Conservation (phyloP, 495 filamentous ascomycete genomes). For the Aspergillus funiculosus region DNA sequence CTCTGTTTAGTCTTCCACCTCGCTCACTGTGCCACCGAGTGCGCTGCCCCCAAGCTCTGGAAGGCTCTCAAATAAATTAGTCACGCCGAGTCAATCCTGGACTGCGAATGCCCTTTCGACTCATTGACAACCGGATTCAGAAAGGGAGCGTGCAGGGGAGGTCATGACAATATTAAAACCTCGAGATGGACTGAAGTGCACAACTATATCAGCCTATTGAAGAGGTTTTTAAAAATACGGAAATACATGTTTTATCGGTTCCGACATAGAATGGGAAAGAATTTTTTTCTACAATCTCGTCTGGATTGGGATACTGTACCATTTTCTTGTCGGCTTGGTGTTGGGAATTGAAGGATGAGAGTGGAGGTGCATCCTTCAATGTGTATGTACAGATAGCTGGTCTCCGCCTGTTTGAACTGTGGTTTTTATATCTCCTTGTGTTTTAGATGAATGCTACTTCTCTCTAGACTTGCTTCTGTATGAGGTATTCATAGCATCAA, state of each 20-base stretch:
- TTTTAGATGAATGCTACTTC: slow-evolving; percentile 28
- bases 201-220: too few relatives aligned
- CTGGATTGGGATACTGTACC: slow-evolving; percentile 14
- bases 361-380: slow-evolving; percentile 17
- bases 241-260: slow-evolving; percentile 4
- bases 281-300: too few relatives aligned
- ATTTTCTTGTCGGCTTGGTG: slow-evolving; percentile 16
- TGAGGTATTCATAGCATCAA: not conserved
- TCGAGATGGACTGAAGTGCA: too few relatives aligned
- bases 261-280: slow-evolving; percentile 1
- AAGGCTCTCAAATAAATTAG: slow-evolving; percentile 72
- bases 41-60: slow-evolving; percentile 95
- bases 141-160: too few relatives aligned
- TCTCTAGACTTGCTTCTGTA: slow-evolving; percentile 12
- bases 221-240: too few relatives aligned
- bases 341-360: slow-evolving; percentile 11
- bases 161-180: too few relatives aligned
- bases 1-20: slow-evolving; percentile 84
- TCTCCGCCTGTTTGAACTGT: slow-evolving; percentile 41
- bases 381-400: slow-evolving; percentile 51
- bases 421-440: slow-evolving; percentile 30
- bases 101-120: slow-evolving; percentile 13
- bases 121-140: slow-evolving; percentile 15
- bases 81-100: slow-evolving; percentile 15
- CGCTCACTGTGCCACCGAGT: slow-evolving; percentile 82